phyloP scores from a whole-genome alignment of 2,329 filamentous ascomycete species.

The Onygena corvina region DNA sequence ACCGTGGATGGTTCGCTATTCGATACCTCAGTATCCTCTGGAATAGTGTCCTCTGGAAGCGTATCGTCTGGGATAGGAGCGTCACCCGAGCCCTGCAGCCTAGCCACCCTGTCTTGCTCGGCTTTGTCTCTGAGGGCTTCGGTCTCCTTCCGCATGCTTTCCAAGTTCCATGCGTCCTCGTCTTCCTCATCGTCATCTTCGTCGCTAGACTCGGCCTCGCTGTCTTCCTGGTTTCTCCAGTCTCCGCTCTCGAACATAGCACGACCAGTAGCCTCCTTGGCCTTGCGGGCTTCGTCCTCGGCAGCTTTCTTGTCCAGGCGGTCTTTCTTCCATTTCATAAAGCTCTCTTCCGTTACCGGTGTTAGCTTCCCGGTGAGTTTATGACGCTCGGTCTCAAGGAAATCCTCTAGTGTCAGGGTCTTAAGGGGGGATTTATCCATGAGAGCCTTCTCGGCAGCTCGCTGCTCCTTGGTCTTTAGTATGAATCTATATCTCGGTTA shows the following conservation, averaged over 20 bases:
- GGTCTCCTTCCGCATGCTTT: slow-evolving; percentile 80
- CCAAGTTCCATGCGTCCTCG: slow-evolving; percentile 42
- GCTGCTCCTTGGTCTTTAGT: slow-evolving; percentile 94
- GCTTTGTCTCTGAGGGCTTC: slow-evolving; percentile 60
- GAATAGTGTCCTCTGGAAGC: no score
- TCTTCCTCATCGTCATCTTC: slow-evolving; percentile 49
- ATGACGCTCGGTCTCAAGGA: slow-evolving; percentile 89
- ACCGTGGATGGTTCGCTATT: background rate
- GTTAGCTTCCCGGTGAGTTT: slow-evolving; percentile 86
- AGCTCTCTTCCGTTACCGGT: slow-evolving; percentile 82
- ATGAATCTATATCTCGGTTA: slow-evolving; percentile 54
- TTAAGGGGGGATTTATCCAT: slow-evolving; percentile 92
- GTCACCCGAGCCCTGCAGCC: slow-evolving; percentile 21
- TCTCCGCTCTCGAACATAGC: slow-evolving; percentile 94
- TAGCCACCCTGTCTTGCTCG: slow-evolving; percentile 57
- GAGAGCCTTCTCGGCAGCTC: slow-evolving; percentile 86
- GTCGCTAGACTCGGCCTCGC: slow-evolving; percentile 49
- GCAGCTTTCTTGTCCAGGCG: slow-evolving; percentile 90
- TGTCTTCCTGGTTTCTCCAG: slow-evolving; percentile 60
- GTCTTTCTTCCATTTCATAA: slow-evolving; percentile 95
- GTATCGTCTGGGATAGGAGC: no score
- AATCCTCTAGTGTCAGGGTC: slow-evolving; percentile 92
- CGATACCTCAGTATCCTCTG: background rate
- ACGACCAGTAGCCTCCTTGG: slow-evolving; percentile 90
- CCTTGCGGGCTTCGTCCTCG: slow-evolving; percentile 76